Percentiles rank a stretch among this genome's conserved stretches.
These are phyloP conservation scores for Cryphonectria parasitica DNA, from an alignment of 2,329 filamentous ascomycete genomes.

Conservation along the genomic window DNA sequence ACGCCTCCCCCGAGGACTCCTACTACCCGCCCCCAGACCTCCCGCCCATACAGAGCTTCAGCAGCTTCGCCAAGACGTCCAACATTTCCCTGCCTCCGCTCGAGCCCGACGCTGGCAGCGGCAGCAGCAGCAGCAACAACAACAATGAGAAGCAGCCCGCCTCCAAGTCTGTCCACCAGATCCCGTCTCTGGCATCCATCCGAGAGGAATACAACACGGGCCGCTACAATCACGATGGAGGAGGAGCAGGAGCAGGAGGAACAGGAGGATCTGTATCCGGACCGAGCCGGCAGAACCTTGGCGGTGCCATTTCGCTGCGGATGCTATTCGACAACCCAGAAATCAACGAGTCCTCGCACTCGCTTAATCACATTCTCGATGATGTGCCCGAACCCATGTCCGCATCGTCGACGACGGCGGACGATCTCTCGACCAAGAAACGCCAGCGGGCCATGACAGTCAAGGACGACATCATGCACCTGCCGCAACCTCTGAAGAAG, in stretches of 20 bases:
- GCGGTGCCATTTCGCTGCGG: constrained; percentile 39
- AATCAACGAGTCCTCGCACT: constrained; percentile 45
- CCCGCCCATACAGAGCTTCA: constrained; percentile 56
- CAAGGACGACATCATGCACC: constrained; percentile 66
- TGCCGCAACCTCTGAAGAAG: constrained; percentile 68
- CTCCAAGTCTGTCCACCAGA: constrained; percentile 31
- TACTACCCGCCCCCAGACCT: constrained; percentile 54
- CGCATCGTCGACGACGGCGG: constrained; percentile 5
- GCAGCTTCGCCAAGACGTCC: constrained; percentile 46
- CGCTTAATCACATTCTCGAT: constrained; percentile 51
- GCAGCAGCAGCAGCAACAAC: constrained; percentile 40
- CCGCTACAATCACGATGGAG: constrained; percentile 21
- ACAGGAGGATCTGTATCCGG: constrained; percentile 3
- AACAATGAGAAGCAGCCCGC: constrained; percentile 33
- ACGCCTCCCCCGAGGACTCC: constrained; percentile 42
- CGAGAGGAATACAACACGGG: constrained; percentile 28
- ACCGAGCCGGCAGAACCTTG: constrained; percentile 19
- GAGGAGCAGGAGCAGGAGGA: background rate
- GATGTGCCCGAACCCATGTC: constrained; percentile 43
- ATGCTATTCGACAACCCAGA: constrained; percentile 47
- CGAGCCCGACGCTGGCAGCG: constrained; percentile 52
- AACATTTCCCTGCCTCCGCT: constrained; percentile 55
- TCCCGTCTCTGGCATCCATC: constrained; percentile 33
- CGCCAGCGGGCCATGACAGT: constrained; percentile 50
- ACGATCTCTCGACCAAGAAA: constrained; percentile 57